These are phyloP conservation scores for Boletellus ananiceps DNA, from an alignment of 768 basidiomycete species.

Conservation along the genomic window DNA sequence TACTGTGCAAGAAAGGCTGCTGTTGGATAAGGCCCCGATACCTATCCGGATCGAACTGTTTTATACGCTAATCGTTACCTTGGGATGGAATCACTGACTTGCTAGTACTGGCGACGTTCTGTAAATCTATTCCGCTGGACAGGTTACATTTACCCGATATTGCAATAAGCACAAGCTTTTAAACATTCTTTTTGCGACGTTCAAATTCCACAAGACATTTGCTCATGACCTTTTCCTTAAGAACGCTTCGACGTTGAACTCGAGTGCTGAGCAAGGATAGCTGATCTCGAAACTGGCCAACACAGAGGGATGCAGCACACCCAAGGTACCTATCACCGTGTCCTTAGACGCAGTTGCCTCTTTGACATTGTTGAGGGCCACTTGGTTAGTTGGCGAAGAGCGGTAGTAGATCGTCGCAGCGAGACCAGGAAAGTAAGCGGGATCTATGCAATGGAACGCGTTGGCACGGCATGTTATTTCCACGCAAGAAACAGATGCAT, in stretches of 20 bases:
- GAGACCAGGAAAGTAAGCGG: constrained; percentile 92
- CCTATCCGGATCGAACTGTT: constrained; percentile 7
- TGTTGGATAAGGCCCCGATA: not conserved
- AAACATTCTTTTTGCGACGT: constrained; percentile 1
- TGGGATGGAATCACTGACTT: constrained; percentile 7
- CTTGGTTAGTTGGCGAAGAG: constrained; percentile 33
- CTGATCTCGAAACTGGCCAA: constrained; percentile 90
- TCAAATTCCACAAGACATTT: not conserved
- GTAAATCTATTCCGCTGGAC: constrained; percentile 7
- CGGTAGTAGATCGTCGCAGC: constrained; percentile 92
- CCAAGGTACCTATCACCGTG: constrained; percentile 79
- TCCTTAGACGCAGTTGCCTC: constrained; percentile 48
- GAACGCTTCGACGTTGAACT: constrained; percentile 95
- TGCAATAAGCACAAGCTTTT: not conserved
- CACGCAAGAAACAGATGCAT: not conserved
- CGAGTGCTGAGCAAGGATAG: constrained; percentile 91
- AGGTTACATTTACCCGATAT: not conserved
- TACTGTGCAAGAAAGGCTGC: not conserved
- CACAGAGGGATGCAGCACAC: constrained; percentile 90
- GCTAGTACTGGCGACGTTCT: constrained; percentile 1
- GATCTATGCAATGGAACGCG: constrained; percentile 47
- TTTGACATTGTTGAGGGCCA: constrained; percentile 41
- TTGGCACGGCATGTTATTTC: constrained; percentile 3
- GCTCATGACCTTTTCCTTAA: constrained; percentile 48
- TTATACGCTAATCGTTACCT: constrained; percentile 21